Evolutionary conservation across 176 grass and related monocot species (phyloP).

Genomic region (Eleusine indica): DNA sequence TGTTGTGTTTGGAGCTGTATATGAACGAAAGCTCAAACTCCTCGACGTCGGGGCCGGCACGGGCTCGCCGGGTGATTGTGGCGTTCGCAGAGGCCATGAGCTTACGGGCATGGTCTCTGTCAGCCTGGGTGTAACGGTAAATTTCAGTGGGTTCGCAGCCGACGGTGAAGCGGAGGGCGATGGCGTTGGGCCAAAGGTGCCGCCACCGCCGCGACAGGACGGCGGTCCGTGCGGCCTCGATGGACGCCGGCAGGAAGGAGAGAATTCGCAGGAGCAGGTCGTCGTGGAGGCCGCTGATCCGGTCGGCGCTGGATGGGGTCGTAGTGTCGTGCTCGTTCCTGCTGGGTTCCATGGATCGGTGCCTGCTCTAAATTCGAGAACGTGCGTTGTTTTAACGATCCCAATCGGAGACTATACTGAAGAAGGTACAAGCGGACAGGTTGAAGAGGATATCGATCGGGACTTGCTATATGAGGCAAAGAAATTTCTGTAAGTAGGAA

Average conservation of each 20-base stretch:
- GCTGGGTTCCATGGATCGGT: no score
- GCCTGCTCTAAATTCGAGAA: no score
- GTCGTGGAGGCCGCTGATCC: neutral
- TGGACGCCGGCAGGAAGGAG: neutral
- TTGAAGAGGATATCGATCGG: no score
- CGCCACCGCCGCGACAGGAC: constrained; percentile 3
- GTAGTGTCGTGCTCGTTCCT: no score
- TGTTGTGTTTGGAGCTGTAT: no score
- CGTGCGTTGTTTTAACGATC: no score
- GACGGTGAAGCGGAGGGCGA: neutral
- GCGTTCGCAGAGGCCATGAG: neutral
- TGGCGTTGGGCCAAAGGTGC: neutral
- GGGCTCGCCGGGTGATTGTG: neutral
- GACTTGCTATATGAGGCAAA: no score
- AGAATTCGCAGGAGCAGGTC: neutral
- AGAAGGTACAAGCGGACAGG: no score
- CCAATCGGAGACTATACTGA: no score
- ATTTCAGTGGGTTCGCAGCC: neutral
- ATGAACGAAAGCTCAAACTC: no score
- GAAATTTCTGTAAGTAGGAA: no score
- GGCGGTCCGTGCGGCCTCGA: neutral
- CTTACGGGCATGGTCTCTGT: neutral
- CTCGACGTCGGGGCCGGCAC: no score
- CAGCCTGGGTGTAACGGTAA: neutral
- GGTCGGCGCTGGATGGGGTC: neutral